A percentile compares a stretch with the other conserved stretches of the same genome.
Evolutionary conservation across 495 filamentous ascomycete genomes (phyloP).

Genomic region (Aspergillus funiculosus): DNA sequence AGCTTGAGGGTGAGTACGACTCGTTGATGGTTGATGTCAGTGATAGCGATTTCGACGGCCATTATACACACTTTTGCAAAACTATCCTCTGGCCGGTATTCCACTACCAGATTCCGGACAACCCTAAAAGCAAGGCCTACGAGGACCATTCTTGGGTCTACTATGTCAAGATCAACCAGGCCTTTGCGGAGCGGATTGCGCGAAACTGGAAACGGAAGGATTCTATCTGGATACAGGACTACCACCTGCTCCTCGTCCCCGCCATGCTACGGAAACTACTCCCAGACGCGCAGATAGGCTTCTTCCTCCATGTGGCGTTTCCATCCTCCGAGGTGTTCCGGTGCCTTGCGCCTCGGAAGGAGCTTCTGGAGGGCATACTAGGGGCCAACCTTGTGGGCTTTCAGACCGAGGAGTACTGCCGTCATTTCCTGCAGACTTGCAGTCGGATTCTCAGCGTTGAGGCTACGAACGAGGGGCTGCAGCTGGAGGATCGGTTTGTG

Average conservation of each 20-base stretch:
- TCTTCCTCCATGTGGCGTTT: slow-evolving; percentile 92
- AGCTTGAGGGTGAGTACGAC: slow-evolving; percentile 69
- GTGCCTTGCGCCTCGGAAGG: slow-evolving; percentile 75
- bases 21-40: slow-evolving; percentile 76
- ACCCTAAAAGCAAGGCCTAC: slow-evolving; percentile 95
- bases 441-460: slow-evolving; percentile 81
- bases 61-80: slow-evolving; percentile 92
- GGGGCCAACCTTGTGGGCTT: slow-evolving; percentile 88
- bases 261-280: slow-evolving; percentile 78
- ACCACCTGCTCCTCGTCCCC: slow-evolving; percentile 89
- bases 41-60: slow-evolving; percentile 84
- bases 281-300: slow-evolving; percentile 87
- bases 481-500: slow-evolving; percentile 89
- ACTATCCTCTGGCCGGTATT: slow-evolving; percentile 87
- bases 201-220: slow-evolving; percentile 88
- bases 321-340: slow-evolving; percentile 93
- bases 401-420: slow-evolving; percentile 85
- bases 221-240: slow-evolving; percentile 90
- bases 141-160: slow-evolving; percentile 94
- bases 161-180: slow-evolving; percentile 84
- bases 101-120: slow-evolving; percentile 93
- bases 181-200: slow-evolving; percentile 81
- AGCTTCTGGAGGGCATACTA: slow-evolving; percentile 83
- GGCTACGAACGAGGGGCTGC: slow-evolving; percentile 77
- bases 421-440: slow-evolving; percentile 91